Evolutionary conservation across 2,329 filamentous ascomycete species (phyloP).

Genomic region (Triangularia verruculosa): DNA sequence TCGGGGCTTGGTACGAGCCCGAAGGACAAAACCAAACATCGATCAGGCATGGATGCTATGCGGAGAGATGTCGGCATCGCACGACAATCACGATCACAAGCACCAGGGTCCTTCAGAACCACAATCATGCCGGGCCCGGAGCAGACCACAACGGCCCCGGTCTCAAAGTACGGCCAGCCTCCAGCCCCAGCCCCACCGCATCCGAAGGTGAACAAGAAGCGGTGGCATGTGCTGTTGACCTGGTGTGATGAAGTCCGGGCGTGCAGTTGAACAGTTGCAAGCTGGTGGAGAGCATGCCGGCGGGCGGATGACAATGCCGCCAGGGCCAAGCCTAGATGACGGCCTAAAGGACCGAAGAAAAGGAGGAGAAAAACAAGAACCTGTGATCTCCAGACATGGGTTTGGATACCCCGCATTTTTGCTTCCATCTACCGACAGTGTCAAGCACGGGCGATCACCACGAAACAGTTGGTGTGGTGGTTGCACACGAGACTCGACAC

Average conservation of each 20-base stretch:
- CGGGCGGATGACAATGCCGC: slow-evolving; percentile 17
- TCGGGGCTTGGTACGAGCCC: slow-evolving; percentile 15
- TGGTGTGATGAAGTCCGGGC: slow-evolving; percentile 4
- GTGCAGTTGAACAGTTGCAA: not conserved
- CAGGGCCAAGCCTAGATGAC: slow-evolving; percentile 12
- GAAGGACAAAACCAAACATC: slow-evolving; percentile 11
- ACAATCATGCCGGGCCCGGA: slow-evolving; percentile 9
- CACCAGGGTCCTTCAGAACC: slow-evolving; percentile 17
- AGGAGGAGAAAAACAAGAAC: not conserved
- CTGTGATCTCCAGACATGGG: slow-evolving; percentile 3
- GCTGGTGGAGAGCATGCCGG: slow-evolving; percentile 15
- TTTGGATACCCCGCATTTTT: slow-evolving; percentile 19
- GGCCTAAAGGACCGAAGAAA: slow-evolving; percentile 15
- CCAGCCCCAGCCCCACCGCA: not conserved
- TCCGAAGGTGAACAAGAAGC: slow-evolving; percentile 1
- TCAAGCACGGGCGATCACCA: not conserved
- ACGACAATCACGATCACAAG: not conserved
- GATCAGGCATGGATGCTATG: slow-evolving; percentile 1
- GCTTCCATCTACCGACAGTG: slow-evolving; percentile 15
- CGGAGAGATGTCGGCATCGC: not conserved
- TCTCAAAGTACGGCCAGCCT: slow-evolving; percentile 6
- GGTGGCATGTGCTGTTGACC: not conserved
- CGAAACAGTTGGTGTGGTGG: not conserved
- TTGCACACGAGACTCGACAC: not conserved
- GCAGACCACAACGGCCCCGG: slow-evolving; percentile 8